These are phyloP conservation scores for Tetrahymena thermophila DNA, from an alignment of 73 alveolate species.

Conservation along the genomic window DNA sequence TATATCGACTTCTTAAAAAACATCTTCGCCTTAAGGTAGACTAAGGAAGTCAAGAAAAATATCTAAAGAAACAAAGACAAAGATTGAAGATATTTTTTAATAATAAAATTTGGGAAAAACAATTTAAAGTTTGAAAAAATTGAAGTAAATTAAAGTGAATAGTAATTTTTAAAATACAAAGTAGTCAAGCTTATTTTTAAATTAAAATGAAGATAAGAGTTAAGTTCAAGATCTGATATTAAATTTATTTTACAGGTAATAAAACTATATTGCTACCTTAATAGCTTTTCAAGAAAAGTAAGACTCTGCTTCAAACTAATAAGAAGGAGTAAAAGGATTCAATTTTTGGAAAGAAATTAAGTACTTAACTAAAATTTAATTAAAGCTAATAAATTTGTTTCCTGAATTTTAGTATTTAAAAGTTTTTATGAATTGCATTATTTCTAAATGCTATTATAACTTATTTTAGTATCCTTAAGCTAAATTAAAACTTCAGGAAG, in stretches of 20 bases:
- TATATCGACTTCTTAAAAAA: not conserved
- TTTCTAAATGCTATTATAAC: not conserved
- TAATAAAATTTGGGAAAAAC: too few relatives aligned
- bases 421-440: not conserved
- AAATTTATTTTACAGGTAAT: not conserved
- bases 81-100: not conserved
- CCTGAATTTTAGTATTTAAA: not conserved
- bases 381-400: too few relatives aligned
- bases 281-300: not conserved
- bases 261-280: not conserved
- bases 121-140: not conserved
- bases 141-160: too few relatives aligned
- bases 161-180: too few relatives aligned
- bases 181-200: not conserved
- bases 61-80: not conserved
- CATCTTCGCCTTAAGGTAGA: not conserved
- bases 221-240: not conserved
- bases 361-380: not conserved
- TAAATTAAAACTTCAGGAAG: not conserved
- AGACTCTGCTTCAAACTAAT: not conserved
- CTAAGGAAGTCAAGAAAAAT: not conserved
- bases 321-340: not conserved
- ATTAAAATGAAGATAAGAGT: not conserved
- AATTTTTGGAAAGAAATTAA: not conserved
- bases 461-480: not conserved